phyloP scores from a whole-genome alignment of 352 stramenopile genomes.

The Plasmopara viticola region DNA sequence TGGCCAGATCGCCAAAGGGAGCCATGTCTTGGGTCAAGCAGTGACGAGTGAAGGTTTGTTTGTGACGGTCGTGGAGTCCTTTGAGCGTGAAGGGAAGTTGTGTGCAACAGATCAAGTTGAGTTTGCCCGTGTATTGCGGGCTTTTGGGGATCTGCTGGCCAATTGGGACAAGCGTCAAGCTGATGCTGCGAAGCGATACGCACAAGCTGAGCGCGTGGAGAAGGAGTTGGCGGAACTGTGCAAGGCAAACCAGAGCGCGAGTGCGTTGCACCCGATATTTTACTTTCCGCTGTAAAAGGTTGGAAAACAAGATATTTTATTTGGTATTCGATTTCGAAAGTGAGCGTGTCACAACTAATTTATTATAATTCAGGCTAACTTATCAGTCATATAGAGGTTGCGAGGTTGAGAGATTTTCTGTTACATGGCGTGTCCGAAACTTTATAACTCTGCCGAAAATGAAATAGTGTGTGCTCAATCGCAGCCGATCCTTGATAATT shows the following conservation, averaged over 20 bases:
- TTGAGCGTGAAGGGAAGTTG: constrained; percentile 51
- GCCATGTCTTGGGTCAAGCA: constrained; percentile 53
- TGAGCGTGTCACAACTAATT: too few species aligned
- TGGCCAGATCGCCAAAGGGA: constrained; percentile 58
- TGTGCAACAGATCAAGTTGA: constrained; percentile 55
- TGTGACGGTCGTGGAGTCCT: constrained; percentile 60
- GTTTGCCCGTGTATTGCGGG: constrained; percentile 54
- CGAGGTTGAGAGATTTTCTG: too few species aligned
- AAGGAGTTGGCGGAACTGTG: constrained; percentile 27
- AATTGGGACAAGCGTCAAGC: constrained; percentile 56
- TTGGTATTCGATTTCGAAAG: too few species aligned
- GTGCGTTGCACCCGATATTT: constrained; percentile 41
- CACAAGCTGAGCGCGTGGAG: constrained; percentile 33
- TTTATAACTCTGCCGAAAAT: too few species aligned
- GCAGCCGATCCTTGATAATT: too few species aligned
- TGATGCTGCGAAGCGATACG: constrained; percentile 35
- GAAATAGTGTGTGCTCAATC: too few species aligned
- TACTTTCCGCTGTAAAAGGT: constrained; percentile 40
- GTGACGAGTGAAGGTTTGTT: constrained; percentile 69
- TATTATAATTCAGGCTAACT: too few species aligned
- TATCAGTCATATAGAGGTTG: too few species aligned
- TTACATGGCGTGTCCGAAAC: too few species aligned
- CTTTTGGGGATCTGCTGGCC: constrained; percentile 44
- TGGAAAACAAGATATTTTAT: background rate
- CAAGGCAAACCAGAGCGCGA: constrained; percentile 21